Percentiles rank a stretch among this genome's conserved stretches.
Conservation (phyloP, 495 filamentous ascomycete species). For the Penicillium lividum region DNA sequence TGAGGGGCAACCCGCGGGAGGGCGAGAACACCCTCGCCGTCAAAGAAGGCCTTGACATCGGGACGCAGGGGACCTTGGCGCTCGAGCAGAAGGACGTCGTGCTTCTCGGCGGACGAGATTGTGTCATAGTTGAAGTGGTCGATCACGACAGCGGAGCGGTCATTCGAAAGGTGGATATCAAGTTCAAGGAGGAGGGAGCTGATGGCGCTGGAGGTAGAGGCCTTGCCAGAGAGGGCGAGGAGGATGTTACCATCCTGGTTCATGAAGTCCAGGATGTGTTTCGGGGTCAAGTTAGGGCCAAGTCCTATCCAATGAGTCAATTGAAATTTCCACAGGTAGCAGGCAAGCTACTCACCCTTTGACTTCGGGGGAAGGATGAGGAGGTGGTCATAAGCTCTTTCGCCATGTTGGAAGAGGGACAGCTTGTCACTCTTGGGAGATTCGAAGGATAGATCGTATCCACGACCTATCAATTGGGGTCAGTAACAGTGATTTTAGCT, state of each 20-base stretch:
- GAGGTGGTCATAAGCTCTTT: constrained; percentile 86
- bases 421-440: constrained; percentile 84
- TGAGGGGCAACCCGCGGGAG: constrained; percentile 80
- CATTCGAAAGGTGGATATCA: constrained; percentile 85
- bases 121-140: constrained; percentile 96
- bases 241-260: constrained; percentile 91
- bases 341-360: constrained; percentile 64
- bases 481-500: constrained; percentile 7
- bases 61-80: constrained; percentile 59
- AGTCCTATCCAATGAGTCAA: constrained; percentile 59
- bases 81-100: constrained; percentile 83
- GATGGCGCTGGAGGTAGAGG: constrained; percentile 71
- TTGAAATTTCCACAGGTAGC: constrained; percentile 11
- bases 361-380: constrained; percentile 83
- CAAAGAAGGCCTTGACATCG: constrained; percentile 80
- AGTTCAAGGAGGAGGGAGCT: constrained; percentile 86
- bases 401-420: constrained; percentile 82
- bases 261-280: constrained; percentile 85
- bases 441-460: constrained; percentile 76
- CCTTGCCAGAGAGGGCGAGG: constrained; percentile 75
- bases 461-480: constrained; percentile 60
- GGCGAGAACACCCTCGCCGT: constrained; percentile 68
- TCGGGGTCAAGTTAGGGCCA: constrained; percentile 83
- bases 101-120: constrained; percentile 70
- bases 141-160: constrained; percentile 78